These are phyloP conservation scores for Yamagishiella unicocca DNA, from an alignment of 139 green algal genomes.

Conservation along the genomic window DNA sequence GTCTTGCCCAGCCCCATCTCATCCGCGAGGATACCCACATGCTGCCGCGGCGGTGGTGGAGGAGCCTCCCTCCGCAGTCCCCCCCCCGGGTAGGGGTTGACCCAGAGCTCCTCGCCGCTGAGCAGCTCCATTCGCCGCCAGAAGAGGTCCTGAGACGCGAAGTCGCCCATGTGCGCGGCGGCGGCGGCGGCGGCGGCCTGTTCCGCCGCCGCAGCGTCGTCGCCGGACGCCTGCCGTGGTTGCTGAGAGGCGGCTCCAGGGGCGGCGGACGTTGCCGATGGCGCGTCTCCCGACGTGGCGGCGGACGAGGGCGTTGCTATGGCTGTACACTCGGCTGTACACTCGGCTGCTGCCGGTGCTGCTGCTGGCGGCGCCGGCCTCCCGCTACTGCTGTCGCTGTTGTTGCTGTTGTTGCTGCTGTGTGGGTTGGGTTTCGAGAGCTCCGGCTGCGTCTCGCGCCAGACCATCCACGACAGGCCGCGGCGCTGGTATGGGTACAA, in stretches of 20 bases:
- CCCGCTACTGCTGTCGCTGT: background rate
- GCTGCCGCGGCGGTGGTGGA: slow-evolving; percentile 36
- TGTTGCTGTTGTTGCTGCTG: background rate
- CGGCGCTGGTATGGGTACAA: slow-evolving; percentile 76
- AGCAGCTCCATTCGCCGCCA: slow-evolving; percentile 4
- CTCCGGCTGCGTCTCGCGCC: slow-evolving; percentile 62
- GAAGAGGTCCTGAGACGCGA: slow-evolving; percentile 24
- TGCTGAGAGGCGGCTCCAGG: too few relatives aligned
- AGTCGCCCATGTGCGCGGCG: slow-evolving; percentile 31
- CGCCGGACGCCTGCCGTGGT: too few relatives aligned
- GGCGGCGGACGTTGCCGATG: too few relatives aligned
- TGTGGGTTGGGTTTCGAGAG: background rate
- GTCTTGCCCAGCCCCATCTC: slow-evolving; percentile 76
- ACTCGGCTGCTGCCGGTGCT: background rate
- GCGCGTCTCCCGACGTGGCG: too few relatives aligned
- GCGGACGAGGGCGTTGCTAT: too few relatives aligned
- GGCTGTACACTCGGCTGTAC: too few relatives aligned
- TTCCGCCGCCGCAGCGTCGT: background rate
- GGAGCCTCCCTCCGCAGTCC: background rate
- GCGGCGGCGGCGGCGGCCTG: background rate
- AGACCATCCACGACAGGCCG: slow-evolving; percentile 76
- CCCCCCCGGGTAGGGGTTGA: background rate
- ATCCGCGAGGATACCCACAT: slow-evolving; percentile 56
- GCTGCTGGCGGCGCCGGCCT: background rate
- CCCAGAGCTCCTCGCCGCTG: background rate